Evolutionary conservation across 2,329 filamentous ascomycete species (phyloP).

Genomic region (Hyphodiscus sp.): DNA sequence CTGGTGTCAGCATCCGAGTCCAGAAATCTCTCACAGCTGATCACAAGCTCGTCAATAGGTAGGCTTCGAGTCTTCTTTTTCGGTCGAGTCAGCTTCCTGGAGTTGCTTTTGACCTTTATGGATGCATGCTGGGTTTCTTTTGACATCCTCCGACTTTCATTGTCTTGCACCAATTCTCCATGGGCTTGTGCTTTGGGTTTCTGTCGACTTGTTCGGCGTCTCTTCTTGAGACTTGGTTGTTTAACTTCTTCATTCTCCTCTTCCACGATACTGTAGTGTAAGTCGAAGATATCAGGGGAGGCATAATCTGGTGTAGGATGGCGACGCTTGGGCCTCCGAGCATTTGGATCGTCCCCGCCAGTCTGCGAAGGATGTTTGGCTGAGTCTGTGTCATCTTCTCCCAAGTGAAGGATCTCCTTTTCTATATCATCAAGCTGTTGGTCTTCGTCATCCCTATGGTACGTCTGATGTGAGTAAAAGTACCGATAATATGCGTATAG

Average conservation of each 20-base stretch:
- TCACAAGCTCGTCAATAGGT: not conserved
- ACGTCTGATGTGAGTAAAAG: not conserved
- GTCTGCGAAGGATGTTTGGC: not conserved
- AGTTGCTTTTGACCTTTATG: not conserved
- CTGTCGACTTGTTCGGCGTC: not conserved
- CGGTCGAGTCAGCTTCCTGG: not conserved
- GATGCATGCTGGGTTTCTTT: not conserved
- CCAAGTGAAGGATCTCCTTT: not conserved
- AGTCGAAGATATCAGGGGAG: not conserved
- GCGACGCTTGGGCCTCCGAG: not conserved
- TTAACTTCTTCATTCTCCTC: not conserved
- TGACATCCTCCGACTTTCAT: not conserved
- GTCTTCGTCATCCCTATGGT: not conserved
- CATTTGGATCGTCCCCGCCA: not conserved
- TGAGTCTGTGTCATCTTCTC: not conserved
- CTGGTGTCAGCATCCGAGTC: not conserved
- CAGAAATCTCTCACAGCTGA: not conserved
- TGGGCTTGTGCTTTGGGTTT: not conserved
- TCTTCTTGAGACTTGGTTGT: not conserved
- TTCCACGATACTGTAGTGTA: not conserved
- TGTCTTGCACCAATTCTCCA: not conserved
- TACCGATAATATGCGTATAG: not conserved
- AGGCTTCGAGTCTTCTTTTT: not conserved
- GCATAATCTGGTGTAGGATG: not conserved
- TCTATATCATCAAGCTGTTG: not conserved